phyloP scores from a whole-genome alignment of 352 stramenopile genomes.

The Phytophthora litchii region DNA sequence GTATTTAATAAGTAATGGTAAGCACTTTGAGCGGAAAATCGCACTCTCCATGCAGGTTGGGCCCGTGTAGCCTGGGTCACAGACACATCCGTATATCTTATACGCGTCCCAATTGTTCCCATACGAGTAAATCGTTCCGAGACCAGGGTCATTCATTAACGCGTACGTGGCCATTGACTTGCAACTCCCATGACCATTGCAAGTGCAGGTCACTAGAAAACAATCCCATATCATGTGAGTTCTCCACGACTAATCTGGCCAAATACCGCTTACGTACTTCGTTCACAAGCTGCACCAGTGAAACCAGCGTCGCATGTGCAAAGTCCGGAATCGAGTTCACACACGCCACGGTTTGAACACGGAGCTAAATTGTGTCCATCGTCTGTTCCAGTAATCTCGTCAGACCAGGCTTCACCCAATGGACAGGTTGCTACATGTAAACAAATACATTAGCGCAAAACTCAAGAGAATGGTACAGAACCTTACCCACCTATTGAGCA shows the following conservation, averaged over 20 bases:
- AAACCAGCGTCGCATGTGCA: constrained; percentile 79
- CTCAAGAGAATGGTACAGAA: neutral
- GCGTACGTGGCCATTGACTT: constrained; percentile 71
- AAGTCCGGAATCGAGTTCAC: constrained; percentile 56
- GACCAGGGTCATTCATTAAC: constrained; percentile 63
- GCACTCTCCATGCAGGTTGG: constrained; percentile 73
- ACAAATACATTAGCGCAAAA: neutral
- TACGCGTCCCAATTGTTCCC: constrained; percentile 80
- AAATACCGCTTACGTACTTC: constrained; percentile 43
- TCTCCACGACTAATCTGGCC: too few species aligned
- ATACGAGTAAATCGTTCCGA: constrained; percentile 57
- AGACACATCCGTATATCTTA: constrained; percentile 89
- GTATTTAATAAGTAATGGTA: neutral
- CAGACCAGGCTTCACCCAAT: constrained; percentile 69
- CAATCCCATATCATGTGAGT: neutral
- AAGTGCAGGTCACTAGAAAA: constrained; percentile 67
- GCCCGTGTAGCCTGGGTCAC: constrained; percentile 78
- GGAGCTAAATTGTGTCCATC: constrained; percentile 83
- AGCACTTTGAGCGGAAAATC: neutral
- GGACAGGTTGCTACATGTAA: constrained; percentile 56
- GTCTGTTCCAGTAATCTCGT: constrained; percentile 58
- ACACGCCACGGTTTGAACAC: constrained; percentile 88
- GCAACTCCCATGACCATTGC: constrained; percentile 84
- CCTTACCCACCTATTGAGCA: constrained; percentile 55
- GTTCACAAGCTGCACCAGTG: constrained; percentile 77